Conservation (phyloP, 2,329 filamentous ascomycete genomes). For the Fonsecaea multimorphosa region DNA sequence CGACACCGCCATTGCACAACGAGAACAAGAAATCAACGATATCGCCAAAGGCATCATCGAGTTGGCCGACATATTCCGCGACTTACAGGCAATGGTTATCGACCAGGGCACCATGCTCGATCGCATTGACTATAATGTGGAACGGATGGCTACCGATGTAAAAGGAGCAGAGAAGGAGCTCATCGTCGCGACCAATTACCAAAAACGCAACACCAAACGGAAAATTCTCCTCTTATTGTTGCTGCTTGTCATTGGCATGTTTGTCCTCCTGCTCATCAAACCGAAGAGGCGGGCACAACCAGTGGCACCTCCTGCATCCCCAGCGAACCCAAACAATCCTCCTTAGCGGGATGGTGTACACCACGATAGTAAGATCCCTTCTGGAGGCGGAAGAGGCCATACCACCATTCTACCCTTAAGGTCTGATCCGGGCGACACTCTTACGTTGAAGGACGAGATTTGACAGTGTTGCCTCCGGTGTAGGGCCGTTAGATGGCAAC, state of each 20-base stretch:
- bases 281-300: constrained; percentile 59
- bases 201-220: constrained; percentile 84
- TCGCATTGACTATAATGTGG: constrained; percentile 97
- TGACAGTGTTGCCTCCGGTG: background rate
- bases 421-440: background rate
- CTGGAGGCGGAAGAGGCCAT: background rate
- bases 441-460: background rate
- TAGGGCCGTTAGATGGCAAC: background rate
- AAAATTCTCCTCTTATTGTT: constrained; percentile 91
- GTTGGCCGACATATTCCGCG: constrained; percentile 93
- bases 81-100: constrained; percentile 93
- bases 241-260: constrained; percentile 80
- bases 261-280: constrained; percentile 83
- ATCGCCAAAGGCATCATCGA: constrained; percentile 99
- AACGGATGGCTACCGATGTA: constrained; percentile 91
- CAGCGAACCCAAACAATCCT: constrained; percentile 19
- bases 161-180: constrained; percentile 93
- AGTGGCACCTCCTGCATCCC: constrained; percentile 27
- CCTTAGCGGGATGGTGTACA: constrained; percentile 3
- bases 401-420: background rate
- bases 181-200: constrained; percentile 77
- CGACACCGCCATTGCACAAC: constrained; percentile 84
- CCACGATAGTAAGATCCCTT: background rate
- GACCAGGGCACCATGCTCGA: constrained; percentile 90
- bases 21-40: constrained; percentile 95